Conservation (phyloP, 768 basidiomycete species). For the Pulveroboletus sp. region DNA sequence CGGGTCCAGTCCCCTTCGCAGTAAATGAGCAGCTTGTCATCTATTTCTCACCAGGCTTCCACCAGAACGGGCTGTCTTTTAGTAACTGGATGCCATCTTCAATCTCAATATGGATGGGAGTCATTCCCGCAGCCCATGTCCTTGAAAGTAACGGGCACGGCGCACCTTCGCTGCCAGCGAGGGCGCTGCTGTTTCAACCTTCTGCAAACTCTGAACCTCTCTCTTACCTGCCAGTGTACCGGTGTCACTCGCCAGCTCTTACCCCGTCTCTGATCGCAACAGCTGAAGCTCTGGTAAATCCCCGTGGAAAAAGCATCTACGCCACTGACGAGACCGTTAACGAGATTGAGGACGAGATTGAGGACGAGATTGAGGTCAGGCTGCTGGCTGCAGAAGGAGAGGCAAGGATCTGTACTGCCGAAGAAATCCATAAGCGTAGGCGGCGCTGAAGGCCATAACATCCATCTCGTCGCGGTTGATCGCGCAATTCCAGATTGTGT, state of each 20-base stretch:
- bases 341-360: slow-evolving; percentile 43
- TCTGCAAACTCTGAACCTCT: slow-evolving; percentile 6
- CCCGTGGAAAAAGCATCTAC: slow-evolving; percentile 49
- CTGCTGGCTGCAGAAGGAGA: slow-evolving; percentile 34
- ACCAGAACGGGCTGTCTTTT: slow-evolving; percentile 4
- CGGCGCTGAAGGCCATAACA: slow-evolving; percentile 43
- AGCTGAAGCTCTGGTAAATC: slow-evolving; percentile 43
- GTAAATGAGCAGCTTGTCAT: neutral
- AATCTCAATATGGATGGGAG: neutral
- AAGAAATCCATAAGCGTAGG: slow-evolving; percentile 38
- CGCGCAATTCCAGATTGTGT: no score
- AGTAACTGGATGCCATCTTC: neutral
- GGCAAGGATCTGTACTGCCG: slow-evolving; percentile 29
- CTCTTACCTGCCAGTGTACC: slow-evolving; percentile 37
- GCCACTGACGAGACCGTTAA: slow-evolving; percentile 51
- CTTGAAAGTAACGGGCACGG: slow-evolving; percentile 17
- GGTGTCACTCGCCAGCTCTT: slow-evolving; percentile 39
- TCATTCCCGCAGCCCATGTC: slow-evolving; percentile 15
- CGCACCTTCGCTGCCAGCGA: slow-evolving; percentile 30
- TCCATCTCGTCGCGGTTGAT: no score
- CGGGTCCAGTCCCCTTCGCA: no score
- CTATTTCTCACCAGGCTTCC: neutral
- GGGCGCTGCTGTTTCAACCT: neutral
- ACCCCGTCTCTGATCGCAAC: slow-evolving; percentile 42
- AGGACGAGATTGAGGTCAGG: slow-evolving; percentile 39